Base-by-base conservation (phyloP, 768 basidiomycete species). In the Amanita polypyramis region DNA sequence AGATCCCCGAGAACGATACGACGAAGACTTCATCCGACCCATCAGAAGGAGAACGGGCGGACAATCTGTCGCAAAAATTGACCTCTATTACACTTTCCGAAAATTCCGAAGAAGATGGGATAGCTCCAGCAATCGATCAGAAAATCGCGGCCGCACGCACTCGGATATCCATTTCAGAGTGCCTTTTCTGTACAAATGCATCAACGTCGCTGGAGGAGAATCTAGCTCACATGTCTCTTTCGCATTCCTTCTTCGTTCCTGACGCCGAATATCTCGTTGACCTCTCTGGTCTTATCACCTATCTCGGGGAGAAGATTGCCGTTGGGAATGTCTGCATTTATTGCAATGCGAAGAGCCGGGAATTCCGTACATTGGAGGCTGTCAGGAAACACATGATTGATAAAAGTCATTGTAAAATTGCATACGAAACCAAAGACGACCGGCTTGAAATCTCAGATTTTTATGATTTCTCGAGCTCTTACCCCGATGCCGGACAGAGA, bases 331-430 rank as follows among this genome's bases (percentile, higher is more conserved):
- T 91, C 5, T 99, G 96, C 70, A 76, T 98, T 21, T 91, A 73
- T 65, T 99, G 96, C 66, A 87, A 85, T 57, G 84, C 81, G 29
- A 80, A 75, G 52, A 79, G 90, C 36, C 69, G 80, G 51, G 92
- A 91, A 57, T 92, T 92, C 64, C 77, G 81, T 49, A 83, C 79
- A 12, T 59, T 94, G 45, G 85, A 91, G 3, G 95, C 94, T 0
- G 93, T 90, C 4, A 73, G 93, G 55, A 89, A 88, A 58, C 96
- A 99, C 62, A 99, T 99, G 96, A 52, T 79, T 34, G 94, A 94
- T 71, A 98, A 98, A 68, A 75, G 78, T 50, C 96, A 99, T 59
- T 97, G 94, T 75, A 97, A 96, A 67, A 80, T 99, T 54, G 85
- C 89, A 0, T 98, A 95, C 63, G 89, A 92, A 50, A 66, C 75